These are phyloP conservation scores for Mycena latifolia DNA, from an alignment of 768 basidiomycete genomes.

Conservation along the genomic window DNA sequence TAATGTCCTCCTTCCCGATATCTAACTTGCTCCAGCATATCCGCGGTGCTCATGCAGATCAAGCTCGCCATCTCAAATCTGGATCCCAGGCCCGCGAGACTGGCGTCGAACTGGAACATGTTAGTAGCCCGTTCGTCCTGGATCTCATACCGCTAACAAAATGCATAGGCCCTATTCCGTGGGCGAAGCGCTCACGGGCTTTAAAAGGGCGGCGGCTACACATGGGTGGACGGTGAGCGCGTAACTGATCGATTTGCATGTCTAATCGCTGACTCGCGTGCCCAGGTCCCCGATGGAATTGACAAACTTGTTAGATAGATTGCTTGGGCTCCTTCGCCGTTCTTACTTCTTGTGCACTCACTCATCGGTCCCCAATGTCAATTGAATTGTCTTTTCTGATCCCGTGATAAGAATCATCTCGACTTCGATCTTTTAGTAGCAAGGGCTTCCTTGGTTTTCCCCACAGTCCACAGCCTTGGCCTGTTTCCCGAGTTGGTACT, in stretches of 20 bases:
- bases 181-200: slow-evolving; percentile 72
- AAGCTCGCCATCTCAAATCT: slow-evolving; percentile 77
- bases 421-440: no score
- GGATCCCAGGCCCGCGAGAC: slow-evolving; percentile 72
- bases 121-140: slow-evolving; percentile 35
- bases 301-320: slow-evolving; percentile 50
- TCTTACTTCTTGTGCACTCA: slow-evolving; percentile 9
- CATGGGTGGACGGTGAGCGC: slow-evolving; percentile 72
- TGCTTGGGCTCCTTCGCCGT: background rate
- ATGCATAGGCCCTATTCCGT: slow-evolving; percentile 60
- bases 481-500: no score
- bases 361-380: background rate
- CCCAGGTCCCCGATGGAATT: slow-evolving; percentile 50
- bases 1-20: background rate
- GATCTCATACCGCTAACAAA: background rate
- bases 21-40: slow-evolving; percentile 47
- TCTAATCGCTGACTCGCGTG: slow-evolving; percentile 4
- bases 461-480: no score
- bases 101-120: slow-evolving; percentile 66
- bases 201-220: slow-evolving; percentile 70
- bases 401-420: no score
- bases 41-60: slow-evolving; percentile 63
- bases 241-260: background rate
- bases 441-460: no score
- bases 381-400: background rate